These are phyloP conservation scores for Podaxis mareebaensis DNA, from an alignment of 768 basidiomycete species.

Conservation along the genomic window DNA sequence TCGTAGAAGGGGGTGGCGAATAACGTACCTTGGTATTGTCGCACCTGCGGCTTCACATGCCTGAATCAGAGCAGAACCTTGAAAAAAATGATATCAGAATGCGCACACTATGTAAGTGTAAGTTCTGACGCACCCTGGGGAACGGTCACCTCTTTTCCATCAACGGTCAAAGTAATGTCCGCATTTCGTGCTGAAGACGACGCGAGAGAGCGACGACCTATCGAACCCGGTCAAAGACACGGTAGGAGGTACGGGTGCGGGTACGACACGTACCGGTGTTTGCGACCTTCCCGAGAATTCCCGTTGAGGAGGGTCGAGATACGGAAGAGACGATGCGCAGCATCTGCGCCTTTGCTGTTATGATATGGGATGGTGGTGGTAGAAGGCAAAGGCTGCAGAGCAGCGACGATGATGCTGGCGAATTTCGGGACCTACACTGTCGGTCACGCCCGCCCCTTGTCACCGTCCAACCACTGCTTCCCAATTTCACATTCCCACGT, in stretches of 20 bases:
- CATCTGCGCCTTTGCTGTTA: constrained; percentile 41
- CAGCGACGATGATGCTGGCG: constrained; percentile 25
- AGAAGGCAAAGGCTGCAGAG: constrained; percentile 35
- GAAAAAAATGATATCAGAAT: constrained; percentile 12
- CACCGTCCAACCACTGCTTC: constrained; percentile 43
- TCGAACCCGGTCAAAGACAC: constrained; percentile 15
- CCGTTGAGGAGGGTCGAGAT: constrained; percentile 63
- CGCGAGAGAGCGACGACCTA: constrained; percentile 63
- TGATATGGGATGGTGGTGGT: constrained; percentile 25
- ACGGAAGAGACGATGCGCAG: constrained; percentile 65
- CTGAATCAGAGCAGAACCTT: constrained; percentile 94
- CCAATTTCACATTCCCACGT: constrained; percentile 44
- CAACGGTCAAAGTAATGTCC: constrained; percentile 90
- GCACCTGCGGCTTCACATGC: constrained; percentile 91
- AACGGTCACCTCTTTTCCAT: constrained; percentile 97
- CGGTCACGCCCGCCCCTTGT: constrained; percentile 26
- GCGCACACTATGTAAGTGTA: neutral
- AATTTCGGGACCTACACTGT: constrained; percentile 42
- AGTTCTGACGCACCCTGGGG: constrained; percentile 75
- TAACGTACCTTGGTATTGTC: constrained; percentile 68
- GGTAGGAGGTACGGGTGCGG: neutral
- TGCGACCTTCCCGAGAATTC: constrained; percentile 67
- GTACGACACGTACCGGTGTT: constrained; percentile 22
- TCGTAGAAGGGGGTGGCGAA: constrained; percentile 12
- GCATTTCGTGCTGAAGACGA: constrained; percentile 67